These are phyloP conservation scores for Paecilomyces sp. DNA, from an alignment of 2,329 filamentous ascomycete species.

Conservation along the genomic window DNA sequence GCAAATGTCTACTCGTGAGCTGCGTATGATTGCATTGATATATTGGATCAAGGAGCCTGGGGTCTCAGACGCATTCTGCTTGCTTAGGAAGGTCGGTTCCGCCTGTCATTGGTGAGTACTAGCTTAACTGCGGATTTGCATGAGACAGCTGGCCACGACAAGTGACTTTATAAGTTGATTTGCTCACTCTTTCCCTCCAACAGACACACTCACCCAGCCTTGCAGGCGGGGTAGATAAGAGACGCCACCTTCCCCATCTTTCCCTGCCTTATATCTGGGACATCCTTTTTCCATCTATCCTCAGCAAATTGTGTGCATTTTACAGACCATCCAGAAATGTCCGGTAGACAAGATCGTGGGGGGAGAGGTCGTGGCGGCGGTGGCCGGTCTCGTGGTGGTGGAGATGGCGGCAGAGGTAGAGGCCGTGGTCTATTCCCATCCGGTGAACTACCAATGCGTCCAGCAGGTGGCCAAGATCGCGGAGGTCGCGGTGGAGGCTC, in stretches of 20 bases:
- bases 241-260: background rate
- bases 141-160: background rate
- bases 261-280: background rate
- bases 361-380: slow-evolving; percentile 14
- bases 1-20: background rate
- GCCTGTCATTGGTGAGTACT: background rate
- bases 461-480: slow-evolving; percentile 13
- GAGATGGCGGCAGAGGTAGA: slow-evolving; percentile 17
- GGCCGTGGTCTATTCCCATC: slow-evolving; percentile 12
- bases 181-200: background rate
- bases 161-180: background rate
- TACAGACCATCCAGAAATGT: background rate
- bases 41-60: background rate
- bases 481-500: slow-evolving; percentile 13
- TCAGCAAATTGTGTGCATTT: background rate
- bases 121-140: background rate
- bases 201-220: background rate
- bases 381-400: slow-evolving; percentile 12
- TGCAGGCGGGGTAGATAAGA: background rate
- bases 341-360: slow-evolving; percentile 7
- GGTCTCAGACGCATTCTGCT: background rate
- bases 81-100: background rate
- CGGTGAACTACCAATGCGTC: slow-evolving; percentile 3
- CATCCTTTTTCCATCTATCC: background rate
- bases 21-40: background rate